Base-by-base conservation (phyloP, 1,284 basidiomycete genomes). In the Paramarasmius palmivorus region DNA sequence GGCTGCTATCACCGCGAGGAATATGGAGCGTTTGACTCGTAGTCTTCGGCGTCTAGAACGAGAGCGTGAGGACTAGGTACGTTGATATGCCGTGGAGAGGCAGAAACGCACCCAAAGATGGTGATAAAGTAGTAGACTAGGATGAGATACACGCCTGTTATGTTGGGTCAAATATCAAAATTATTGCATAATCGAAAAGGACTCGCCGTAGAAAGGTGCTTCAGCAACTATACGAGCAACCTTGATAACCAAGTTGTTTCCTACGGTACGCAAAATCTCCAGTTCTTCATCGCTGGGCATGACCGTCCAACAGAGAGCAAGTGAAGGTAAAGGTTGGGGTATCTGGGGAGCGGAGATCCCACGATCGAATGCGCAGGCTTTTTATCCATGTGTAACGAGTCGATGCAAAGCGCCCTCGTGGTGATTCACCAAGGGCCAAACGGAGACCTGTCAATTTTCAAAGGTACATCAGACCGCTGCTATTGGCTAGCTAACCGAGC, bases 141-240 rank as follows among this genome's bases (percentile, higher is more conserved):
- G 12, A 61, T 35, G 19, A 60, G 45, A 48, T 61, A 60, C 20
- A 54, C 49, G 19, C 58, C 58, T 61, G 39, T 12, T 41, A 4
- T 29, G 39, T 44, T 15, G 15, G 12, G 34, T n/a, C 40, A 41
- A 5, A 14, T 17, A 12, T 41, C n/a, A 12, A 19, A 22, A 41
- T 19, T 12, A 22, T 19, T 41, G 17, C 10, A 19, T 17, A 12
- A 29, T 14, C 6, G 17, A 20, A 14, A 26, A 9, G 42, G 3
- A 45, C 42, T 20, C 17, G 29, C 42, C 42, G 17, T 45, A 45
- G 17, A 20, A 25, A 26, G 42, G 42, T n/a, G 23, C 42, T 17
- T 45, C 42, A 25, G 29, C 25, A 12, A 17, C 42, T 5, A 45
- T 29, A n/a, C 42, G 23, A 12, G 42, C 42, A 25, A 26, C 29